These are phyloP conservation scores for Xylaria sp. DNA, from an alignment of 2,329 filamentous ascomycete species.

Conservation along the genomic window DNA sequence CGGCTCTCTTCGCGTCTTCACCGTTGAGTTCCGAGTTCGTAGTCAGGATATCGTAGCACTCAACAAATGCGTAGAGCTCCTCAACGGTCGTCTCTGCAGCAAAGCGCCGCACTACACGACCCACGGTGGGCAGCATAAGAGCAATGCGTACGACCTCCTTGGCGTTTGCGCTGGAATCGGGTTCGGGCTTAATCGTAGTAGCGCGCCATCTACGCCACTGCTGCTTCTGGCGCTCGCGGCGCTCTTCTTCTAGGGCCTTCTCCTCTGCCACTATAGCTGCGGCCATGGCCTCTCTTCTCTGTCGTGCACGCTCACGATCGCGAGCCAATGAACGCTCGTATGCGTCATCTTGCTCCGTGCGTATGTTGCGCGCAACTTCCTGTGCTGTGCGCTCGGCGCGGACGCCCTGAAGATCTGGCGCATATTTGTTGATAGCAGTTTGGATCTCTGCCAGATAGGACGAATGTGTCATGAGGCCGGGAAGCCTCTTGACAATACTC, in stretches of 20 bases:
- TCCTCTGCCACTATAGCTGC: conserved; percentile 62
- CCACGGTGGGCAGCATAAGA: conserved; percentile 61
- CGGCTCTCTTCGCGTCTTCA: conserved; percentile 24
- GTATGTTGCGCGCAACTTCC: conserved; percentile 70
- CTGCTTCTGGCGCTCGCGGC: conserved; percentile 40
- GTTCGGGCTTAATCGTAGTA: conserved; percentile 62
- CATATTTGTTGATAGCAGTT: conserved; percentile 67
- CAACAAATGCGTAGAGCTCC: conserved; percentile 92
- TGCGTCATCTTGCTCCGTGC: conserved; percentile 85
- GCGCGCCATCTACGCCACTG: conserved; percentile 82
- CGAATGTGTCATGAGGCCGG: conserved; percentile 62
- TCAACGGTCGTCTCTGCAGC: conserved; percentile 64
- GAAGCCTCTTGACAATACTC: conserved; percentile 77
- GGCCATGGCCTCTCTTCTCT: conserved; percentile 69
- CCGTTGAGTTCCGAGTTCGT: conserved; percentile 35
- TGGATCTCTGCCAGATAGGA: conserved; percentile 74
- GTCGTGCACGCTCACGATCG: conserved; percentile 77
- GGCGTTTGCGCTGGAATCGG: conserved; percentile 43
- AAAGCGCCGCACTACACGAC: conserved; percentile 75
- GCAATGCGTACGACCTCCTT: conserved; percentile 69
- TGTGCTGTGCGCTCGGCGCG: conserved; percentile 75
- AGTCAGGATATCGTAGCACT: conserved; percentile 64
- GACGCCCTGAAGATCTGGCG: conserved; percentile 66
- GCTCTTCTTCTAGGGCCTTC: conserved; percentile 49
- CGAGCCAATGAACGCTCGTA: conserved; percentile 88